These are phyloP conservation scores for Platismatia glauca DNA, from an alignment of 495 filamentous ascomycete genomes.

Conservation along the genomic window DNA sequence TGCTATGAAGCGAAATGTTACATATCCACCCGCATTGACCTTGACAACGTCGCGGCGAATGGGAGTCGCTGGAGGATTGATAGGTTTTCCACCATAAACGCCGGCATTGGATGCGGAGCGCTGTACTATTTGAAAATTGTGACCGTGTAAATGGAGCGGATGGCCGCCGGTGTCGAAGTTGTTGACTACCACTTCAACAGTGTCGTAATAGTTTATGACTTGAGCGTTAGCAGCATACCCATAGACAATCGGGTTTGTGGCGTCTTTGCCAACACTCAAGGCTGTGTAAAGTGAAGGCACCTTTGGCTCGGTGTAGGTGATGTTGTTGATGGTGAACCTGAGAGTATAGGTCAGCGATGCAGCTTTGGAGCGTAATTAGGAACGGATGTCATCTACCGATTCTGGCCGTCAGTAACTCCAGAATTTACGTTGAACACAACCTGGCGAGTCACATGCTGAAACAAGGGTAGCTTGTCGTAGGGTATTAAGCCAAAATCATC, in stretches of 20 bases:
- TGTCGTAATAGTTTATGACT: conserved; percentile 39
- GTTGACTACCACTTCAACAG: conserved; percentile 56
- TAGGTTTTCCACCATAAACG: conserved; percentile 30
- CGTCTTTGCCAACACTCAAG: conserved; percentile 36
- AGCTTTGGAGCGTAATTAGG: no score
- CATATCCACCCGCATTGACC: neutral
- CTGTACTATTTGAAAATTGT: conserved; percentile 42
- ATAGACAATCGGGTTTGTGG: conserved; percentile 34
- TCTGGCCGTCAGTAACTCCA: conserved; percentile 1
- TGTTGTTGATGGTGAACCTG: conserved; percentile 39
- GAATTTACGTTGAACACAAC: conserved; percentile 4
- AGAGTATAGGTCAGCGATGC: conserved; percentile 1
- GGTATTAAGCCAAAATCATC: conserved; percentile 4
- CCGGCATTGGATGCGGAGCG: conserved; percentile 35
- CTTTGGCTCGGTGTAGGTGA: conserved; percentile 47
- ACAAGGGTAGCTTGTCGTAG: neutral
- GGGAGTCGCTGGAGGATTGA: neutral
- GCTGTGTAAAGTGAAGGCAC: conserved; percentile 72
- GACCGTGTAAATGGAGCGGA: conserved; percentile 59
- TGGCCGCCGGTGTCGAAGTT: conserved; percentile 54
- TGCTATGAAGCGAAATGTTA: neutral
- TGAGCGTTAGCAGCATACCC: conserved; percentile 2
- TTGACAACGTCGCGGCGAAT: conserved; percentile 6
- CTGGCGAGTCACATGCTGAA: neutral
- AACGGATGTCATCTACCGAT: neutral